Conservation (phyloP, 2,329 filamentous ascomycete species). For the Cercospora nicotianae region DNA sequence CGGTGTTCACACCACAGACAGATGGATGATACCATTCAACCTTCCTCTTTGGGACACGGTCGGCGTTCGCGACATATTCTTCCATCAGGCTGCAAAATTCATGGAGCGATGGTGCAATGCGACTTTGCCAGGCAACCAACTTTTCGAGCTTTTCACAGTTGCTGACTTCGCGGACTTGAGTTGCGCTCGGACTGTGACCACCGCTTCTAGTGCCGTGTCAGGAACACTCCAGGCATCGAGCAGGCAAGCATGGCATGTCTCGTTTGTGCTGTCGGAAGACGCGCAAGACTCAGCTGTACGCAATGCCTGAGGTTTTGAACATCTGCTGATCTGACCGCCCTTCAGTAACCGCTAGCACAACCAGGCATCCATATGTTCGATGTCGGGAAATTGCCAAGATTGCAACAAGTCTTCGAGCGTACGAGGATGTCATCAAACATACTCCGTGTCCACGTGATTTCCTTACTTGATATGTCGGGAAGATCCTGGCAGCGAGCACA, state of each 20-base stretch:
- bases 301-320: not conserved
- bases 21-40: not conserved
- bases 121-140: not conserved
- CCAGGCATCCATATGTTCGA: not conserved
- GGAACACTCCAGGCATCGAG: not conserved
- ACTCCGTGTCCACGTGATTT: not conserved
- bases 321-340: not conserved
- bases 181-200: not conserved
- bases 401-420: not conserved
- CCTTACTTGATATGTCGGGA: not conserved
- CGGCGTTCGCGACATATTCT: not conserved
- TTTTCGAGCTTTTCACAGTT: not conserved
- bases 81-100: not conserved
- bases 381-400: not conserved
- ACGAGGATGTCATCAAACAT: not conserved
- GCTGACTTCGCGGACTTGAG: not conserved
- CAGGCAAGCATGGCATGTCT: not conserved
- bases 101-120: not conserved
- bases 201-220: not conserved
- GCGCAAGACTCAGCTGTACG: not conserved
- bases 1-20: not conserved
- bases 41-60: not conserved
- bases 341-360: not conserved
- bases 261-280: not conserved
- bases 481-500: constrained; percentile 8